These are phyloP conservation scores for Vaucheria bursata DNA, from an alignment of 352 stramenopile species.

Conservation along the genomic window DNA sequence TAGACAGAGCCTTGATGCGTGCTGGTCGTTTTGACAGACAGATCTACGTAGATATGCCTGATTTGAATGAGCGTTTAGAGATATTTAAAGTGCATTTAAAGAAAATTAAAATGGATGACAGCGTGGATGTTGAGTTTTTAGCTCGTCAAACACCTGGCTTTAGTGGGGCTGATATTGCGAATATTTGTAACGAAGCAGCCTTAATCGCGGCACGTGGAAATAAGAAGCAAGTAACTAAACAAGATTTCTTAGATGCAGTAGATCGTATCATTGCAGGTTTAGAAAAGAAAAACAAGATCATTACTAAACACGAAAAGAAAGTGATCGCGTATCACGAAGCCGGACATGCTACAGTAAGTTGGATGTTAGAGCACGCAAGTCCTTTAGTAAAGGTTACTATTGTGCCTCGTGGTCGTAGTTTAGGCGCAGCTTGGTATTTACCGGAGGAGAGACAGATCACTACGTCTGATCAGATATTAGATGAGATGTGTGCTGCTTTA, in stretches of 20 bases:
- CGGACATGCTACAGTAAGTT: constrained; percentile 90
- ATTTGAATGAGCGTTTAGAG: constrained; percentile 95
- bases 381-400: constrained; percentile 97
- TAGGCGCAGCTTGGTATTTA: constrained; percentile 96
- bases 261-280: constrained; percentile 95
- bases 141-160: constrained; percentile 92
- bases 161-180: constrained; percentile 95
- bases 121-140: constrained; percentile 77
- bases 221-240: constrained; percentile 82
- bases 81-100: constrained; percentile 98
- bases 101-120: too few relatives aligned
- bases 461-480: constrained; percentile 61
- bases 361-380: constrained; percentile 86
- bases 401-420: constrained; percentile 85
- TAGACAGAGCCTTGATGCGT: background rate
- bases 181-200: constrained; percentile 98
- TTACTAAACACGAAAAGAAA: constrained; percentile 87
- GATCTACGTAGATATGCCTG: constrained; percentile 50
- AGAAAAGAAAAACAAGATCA: too few relatives aligned
- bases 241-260: constrained; percentile 90
- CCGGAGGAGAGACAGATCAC: constrained; percentile 85
- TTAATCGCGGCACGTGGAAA: constrained; percentile 91
- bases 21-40: background rate
- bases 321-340: constrained; percentile 97
- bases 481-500: constrained; percentile 58